These are phyloP conservation scores for Tylopilus vinaceipallidus DNA, from an alignment of 768 basidiomycete genomes.

Conservation along the genomic window DNA sequence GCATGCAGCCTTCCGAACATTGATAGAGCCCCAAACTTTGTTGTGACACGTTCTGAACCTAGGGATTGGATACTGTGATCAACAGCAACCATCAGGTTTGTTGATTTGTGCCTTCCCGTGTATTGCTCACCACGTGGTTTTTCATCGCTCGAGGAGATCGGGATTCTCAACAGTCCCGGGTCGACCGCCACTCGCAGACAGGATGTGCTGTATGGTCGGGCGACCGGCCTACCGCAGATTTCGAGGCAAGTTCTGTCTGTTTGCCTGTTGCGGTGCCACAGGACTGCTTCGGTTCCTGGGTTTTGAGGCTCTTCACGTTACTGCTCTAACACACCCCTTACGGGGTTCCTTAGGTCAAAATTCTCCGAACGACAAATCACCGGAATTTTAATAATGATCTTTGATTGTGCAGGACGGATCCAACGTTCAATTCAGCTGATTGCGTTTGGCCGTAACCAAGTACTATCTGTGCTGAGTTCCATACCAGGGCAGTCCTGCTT, in stretches of 20 bases:
- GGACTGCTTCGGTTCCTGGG: background rate
- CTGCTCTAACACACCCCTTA: background rate
- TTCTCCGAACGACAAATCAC: no score
- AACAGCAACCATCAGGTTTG: background rate
- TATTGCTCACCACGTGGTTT: background rate
- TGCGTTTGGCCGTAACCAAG: background rate
- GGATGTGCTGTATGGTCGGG: background rate
- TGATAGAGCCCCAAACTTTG: background rate
- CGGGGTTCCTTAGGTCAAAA: no score
- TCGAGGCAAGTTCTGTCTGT: background rate
- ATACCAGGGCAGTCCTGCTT: no score
- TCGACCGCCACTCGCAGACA: background rate
- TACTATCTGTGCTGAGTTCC: background rate
- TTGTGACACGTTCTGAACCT: background rate
- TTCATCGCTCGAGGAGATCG: background rate
- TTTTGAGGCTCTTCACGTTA: constrained; percentile 7
- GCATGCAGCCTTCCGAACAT: no score
- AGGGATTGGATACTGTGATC: background rate
- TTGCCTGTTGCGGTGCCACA: constrained; percentile 1
- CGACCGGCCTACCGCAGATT: background rate
- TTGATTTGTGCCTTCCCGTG: background rate
- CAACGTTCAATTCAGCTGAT: constrained; percentile 3
- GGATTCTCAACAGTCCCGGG: background rate
- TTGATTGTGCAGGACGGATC: constrained; percentile 20
- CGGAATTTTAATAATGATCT: background rate